Conservation (phyloP, 331 rosid genomes). For the Malus hybrid region DNA sequence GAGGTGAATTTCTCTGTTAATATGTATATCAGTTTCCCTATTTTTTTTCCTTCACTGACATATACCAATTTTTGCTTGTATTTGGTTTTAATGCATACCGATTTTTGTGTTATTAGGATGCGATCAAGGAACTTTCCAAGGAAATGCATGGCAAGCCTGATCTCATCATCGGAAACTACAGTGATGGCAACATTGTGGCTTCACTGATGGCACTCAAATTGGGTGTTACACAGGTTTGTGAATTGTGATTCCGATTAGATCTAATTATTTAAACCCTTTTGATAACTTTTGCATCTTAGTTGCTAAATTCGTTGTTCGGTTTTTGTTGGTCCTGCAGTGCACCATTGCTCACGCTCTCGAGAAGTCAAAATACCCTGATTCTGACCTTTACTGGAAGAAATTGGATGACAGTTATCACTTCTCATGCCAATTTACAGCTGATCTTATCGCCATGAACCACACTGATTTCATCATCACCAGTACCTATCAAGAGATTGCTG, state of each 20-base stretch:
- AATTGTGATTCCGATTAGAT: slow-evolving; percentile 10
- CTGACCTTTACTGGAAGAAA: slow-evolving; percentile 95
- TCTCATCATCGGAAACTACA: slow-evolving; percentile 94
- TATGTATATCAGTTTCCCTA: not conserved
- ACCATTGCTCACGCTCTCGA: slow-evolving; percentile 99
- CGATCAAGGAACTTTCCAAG: slow-evolving; percentile 68
- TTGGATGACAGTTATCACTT: slow-evolving; percentile 90
- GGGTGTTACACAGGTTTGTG: slow-evolving; percentile 76
- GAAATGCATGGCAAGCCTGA: slow-evolving; percentile 97
- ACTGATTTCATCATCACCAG: slow-evolving; percentile 96
- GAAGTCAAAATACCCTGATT: slow-evolving; percentile 96
- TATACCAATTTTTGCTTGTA: not conserved
- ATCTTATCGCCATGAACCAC: slow-evolving; percentile 98
- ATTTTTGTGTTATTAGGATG: slow-evolving; percentile 47
- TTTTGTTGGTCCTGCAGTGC: slow-evolving; percentile 36
- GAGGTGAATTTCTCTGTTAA: slow-evolving; percentile 42
- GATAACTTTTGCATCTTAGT: not conserved
- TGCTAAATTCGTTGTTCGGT: not conserved
- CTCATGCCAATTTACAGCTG: slow-evolving; percentile 97
- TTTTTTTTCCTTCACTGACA: not conserved
- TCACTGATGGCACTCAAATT: slow-evolving; percentile 87
- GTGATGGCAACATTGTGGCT: slow-evolving; percentile 97
- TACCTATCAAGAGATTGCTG: slow-evolving; percentile 99
- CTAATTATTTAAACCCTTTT: not conserved
- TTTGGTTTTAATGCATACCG: not conserved